Evolutionary conservation across 495 filamentous ascomycete genomes (phyloP).

Genomic region (Hypoxylon intermedium): DNA sequence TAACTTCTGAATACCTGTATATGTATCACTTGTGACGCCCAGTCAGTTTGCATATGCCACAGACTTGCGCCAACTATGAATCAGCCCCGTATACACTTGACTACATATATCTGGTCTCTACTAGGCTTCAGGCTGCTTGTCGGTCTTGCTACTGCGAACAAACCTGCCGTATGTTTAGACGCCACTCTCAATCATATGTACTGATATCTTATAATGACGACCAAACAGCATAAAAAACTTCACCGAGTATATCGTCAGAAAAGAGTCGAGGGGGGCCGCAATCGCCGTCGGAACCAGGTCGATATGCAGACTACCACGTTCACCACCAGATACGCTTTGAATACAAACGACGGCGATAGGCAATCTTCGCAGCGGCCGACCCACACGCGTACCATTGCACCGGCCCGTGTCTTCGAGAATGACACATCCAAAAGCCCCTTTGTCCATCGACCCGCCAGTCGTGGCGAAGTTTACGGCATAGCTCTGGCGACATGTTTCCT

Average conservation of each 20-base stretch:
- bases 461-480: constrained; percentile 18
- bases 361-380: background rate
- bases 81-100: constrained; percentile 12
- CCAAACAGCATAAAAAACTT: constrained; percentile 16
- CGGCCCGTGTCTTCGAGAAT: constrained; percentile 1
- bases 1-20: constrained; percentile 2
- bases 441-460: constrained; percentile 1
- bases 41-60: constrained; percentile 7
- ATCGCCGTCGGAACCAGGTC: background rate
- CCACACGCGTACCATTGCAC: background rate
- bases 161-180: constrained; percentile 5
- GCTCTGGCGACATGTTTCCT: constrained; percentile 27
- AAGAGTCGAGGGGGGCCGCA: background rate
- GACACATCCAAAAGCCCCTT: background rate
- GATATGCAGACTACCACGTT: constrained; percentile 9
- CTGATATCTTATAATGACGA: constrained; percentile 7
- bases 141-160: background rate
- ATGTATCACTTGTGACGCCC: background rate
- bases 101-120: constrained; percentile 5
- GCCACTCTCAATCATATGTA: background rate
- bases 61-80: constrained; percentile 9
- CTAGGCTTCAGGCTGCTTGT: background rate
- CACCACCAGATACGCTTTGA: constrained; percentile 2
- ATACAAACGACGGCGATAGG: background rate
- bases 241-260: background rate